A percentile compares a stretch with the other conserved stretches of the same genome.
These are phyloP conservation scores for Cordyceps pruinosa DNA, from an alignment of 2,329 filamentous ascomycete species.

Conservation along the genomic window DNA sequence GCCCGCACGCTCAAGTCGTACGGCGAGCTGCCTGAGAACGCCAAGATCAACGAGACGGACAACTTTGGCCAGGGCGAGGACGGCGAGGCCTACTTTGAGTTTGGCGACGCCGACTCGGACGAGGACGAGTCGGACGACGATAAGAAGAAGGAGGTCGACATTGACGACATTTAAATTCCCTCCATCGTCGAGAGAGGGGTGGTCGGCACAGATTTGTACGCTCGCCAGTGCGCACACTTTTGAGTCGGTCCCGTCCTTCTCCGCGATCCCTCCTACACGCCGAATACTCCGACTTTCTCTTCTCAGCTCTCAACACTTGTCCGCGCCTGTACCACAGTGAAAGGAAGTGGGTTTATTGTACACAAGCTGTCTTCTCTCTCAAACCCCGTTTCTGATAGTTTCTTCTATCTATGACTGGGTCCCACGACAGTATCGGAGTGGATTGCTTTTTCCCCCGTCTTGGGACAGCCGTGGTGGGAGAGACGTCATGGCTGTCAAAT, in stretches of 20 bases:
- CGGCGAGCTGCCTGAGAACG: constrained; percentile 91
- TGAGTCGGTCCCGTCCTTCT: neutral
- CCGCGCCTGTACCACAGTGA: too few relatives aligned
- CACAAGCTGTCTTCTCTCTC: constrained; percentile 61
- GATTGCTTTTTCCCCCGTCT: constrained; percentile 21
- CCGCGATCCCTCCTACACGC: neutral
- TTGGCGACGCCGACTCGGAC: constrained; percentile 80
- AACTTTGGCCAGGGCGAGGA: constrained; percentile 87
- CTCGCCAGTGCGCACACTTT: neutral
- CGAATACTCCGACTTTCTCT: neutral
- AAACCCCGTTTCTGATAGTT: constrained; percentile 26
- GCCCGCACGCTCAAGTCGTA: constrained; percentile 93
- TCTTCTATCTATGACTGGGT: constrained; percentile 15
- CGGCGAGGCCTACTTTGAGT: constrained; percentile 96
- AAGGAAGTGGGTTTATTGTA: neutral
- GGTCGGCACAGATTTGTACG: neutral
- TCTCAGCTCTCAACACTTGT: neutral
- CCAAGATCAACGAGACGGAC: constrained; percentile 99
- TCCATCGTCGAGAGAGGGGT: neutral
- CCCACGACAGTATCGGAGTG: constrained; percentile 42
- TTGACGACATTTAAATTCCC: constrained; percentile 77
- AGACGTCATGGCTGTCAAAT: constrained; percentile 47
- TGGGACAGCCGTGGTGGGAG: constrained; percentile 44
- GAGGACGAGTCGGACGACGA: constrained; percentile 46
- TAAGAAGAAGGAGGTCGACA: constrained; percentile 73